Evolutionary conservation across 352 stramenopile species (phyloP).

Genomic region (Pythium rhizo-oryzae): DNA sequence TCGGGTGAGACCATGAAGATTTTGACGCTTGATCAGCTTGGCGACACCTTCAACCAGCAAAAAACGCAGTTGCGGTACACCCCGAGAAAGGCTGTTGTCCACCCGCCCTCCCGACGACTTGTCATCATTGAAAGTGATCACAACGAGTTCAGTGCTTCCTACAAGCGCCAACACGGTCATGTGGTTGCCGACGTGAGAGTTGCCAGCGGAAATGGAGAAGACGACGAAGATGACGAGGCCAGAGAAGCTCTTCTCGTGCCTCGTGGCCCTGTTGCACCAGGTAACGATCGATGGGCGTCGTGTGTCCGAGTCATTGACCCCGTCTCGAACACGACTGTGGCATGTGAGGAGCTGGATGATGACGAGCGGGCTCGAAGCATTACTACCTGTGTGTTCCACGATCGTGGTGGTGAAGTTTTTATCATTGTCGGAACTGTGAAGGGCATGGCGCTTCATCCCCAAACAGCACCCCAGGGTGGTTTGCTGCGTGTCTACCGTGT

Average conservation of each 20-base stretch:
- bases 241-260: slow-evolving; percentile 77
- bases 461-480: slow-evolving; percentile 59
- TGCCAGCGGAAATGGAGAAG: slow-evolving; percentile 48
- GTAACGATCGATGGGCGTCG: slow-evolving; percentile 94
- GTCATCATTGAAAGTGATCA: slow-evolving; percentile 98
- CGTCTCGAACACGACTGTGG: slow-evolving; percentile 81
- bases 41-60: slow-evolving; percentile 98
- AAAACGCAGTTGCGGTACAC: slow-evolving; percentile 97
- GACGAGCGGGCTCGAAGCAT: slow-evolving; percentile 95
- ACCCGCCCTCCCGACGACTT: slow-evolving; percentile 87
- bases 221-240: slow-evolving; percentile 88
- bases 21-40: slow-evolving; percentile 94
- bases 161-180: slow-evolving; percentile 85
- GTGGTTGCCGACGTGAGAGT: slow-evolving; percentile 61
- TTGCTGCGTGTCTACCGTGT: slow-evolving; percentile 95
- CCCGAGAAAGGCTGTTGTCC: slow-evolving; percentile 94
- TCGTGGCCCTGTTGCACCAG: slow-evolving; percentile 54
- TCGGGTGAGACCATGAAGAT: slow-evolving; percentile 97
- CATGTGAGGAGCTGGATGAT: slow-evolving; percentile 92
- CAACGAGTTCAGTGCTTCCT: slow-evolving; percentile 94
- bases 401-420: slow-evolving; percentile 96
- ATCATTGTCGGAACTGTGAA: slow-evolving; percentile 97
- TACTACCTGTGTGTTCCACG: slow-evolving; percentile 94
- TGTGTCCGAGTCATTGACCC: slow-evolving; percentile 98
- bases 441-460: slow-evolving; percentile 94